A percentile compares a stretch with the other conserved stretches of the same genome.
Evolutionary conservation across 2,329 filamentous ascomycete species (phyloP).

Genomic region (Hyphodiscus sp.): DNA sequence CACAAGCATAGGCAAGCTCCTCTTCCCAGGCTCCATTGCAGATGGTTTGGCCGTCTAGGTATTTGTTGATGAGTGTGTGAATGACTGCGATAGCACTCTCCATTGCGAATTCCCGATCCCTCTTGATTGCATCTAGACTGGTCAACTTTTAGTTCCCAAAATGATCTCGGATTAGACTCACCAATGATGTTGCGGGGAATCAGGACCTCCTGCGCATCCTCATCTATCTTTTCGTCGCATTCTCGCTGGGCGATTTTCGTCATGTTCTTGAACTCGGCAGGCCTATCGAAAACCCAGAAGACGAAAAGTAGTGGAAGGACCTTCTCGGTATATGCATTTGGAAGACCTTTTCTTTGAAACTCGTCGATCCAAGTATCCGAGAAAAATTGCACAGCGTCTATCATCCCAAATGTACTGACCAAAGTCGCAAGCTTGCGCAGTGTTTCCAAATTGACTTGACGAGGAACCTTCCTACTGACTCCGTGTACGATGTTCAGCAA

Average conservation of each 20-base stretch:
- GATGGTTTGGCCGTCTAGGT: slow-evolving; percentile 12
- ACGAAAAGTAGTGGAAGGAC: slow-evolving; percentile 16
- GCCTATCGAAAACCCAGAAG: slow-evolving; percentile 19
- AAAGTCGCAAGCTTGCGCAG: slow-evolving; percentile 39
- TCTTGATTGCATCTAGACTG: slow-evolving; percentile 16
- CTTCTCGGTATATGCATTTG: slow-evolving; percentile 14
- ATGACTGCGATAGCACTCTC: slow-evolving; percentile 12
- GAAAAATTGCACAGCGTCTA: slow-evolving; percentile 37
- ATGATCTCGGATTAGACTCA: slow-evolving; percentile 1
- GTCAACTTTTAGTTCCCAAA: background rate
- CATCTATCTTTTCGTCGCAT: slow-evolving; percentile 16
- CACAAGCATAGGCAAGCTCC: slow-evolving; percentile 16
- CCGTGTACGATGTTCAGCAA: slow-evolving; percentile 42
- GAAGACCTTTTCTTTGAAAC: slow-evolving; percentile 15
- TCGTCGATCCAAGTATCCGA: slow-evolving; percentile 36
- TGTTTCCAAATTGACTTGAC: slow-evolving; percentile 33
- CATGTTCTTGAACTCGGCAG: slow-evolving; percentile 18
- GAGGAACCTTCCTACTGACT: slow-evolving; percentile 35
- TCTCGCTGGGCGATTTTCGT: slow-evolving; percentile 15
- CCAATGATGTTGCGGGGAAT: slow-evolving; percentile 12
- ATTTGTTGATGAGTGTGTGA: slow-evolving; percentile 15
- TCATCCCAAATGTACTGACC: slow-evolving; percentile 37
- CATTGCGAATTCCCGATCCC: slow-evolving; percentile 12
- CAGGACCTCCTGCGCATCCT: slow-evolving; percentile 6
- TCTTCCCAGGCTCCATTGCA: slow-evolving; percentile 15